Percentiles rank a stretch among this genome's conserved stretches.
Evolutionary conservation across 495 filamentous ascomycete genomes (phyloP).

Genomic region (Podospora bellae-mahoneyi): DNA sequence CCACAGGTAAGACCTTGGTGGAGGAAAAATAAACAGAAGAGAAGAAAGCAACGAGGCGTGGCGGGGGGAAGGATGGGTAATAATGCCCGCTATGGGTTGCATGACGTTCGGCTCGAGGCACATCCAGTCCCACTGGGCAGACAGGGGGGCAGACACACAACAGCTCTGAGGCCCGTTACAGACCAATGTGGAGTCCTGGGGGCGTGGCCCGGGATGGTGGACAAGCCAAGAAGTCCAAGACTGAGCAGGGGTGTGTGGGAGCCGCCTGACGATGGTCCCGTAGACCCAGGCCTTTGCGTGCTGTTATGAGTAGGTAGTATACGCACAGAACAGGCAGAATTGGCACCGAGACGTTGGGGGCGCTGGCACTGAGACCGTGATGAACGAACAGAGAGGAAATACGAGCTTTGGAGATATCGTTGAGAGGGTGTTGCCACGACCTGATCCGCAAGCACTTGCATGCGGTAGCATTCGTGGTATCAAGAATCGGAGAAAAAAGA

Average conservation of each 20-base stretch:
- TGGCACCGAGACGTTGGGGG: neutral
- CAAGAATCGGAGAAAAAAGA: neutral
- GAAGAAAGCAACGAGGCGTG: conserved; percentile 29
- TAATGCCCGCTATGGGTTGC: conserved; percentile 37
- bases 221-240: conserved; percentile 10
- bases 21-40: conserved; percentile 40
- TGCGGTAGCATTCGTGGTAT: conserved; percentile 5
- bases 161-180: conserved; percentile 39
- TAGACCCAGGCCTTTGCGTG: neutral
- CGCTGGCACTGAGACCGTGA: neutral
- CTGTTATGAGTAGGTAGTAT: too few relatives aligned
- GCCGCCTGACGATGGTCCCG: conserved; percentile 5
- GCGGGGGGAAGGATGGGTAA: conserved; percentile 37
- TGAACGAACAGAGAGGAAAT: neutral
- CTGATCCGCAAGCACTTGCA: conserved; percentile 18
- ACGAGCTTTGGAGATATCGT: neutral
- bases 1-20: conserved; percentile 39
- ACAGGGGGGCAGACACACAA: conserved; percentile 30
- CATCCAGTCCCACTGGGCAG: conserved; percentile 35
- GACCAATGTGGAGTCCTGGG: conserved; percentile 28
- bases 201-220: conserved; percentile 26
- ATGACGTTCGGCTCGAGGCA: conserved; percentile 35
- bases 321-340: neutral
- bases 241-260: conserved; percentile 18
- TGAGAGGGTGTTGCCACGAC: conserved; percentile 11